Percentiles rank a stretch among this genome's conserved stretches.
Conservation (phyloP, 371 early-diverging fungal genomes). For the Lichtheimia corymbifera region DNA sequence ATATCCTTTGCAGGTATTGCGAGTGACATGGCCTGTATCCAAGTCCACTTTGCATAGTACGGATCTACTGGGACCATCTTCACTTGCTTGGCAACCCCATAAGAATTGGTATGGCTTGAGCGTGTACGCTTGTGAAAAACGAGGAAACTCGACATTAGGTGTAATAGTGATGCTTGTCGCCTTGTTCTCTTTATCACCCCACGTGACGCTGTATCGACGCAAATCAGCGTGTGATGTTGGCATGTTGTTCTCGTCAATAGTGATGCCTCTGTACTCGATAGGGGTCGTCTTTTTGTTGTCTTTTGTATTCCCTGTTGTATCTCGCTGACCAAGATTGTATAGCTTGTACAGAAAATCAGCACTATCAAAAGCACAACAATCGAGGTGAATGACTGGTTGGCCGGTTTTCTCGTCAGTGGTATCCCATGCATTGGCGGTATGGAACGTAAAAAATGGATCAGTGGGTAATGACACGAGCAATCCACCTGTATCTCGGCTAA, state of each 20-base stretch:
- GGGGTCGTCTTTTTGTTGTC: conserved; percentile 9
- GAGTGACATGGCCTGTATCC: conserved; percentile 13
- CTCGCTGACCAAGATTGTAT: conserved; percentile 21
- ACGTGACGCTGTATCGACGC: conserved; percentile 22
- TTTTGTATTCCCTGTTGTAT: conserved; percentile 12
- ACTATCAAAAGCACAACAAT: conserved; percentile 29
- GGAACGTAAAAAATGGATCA: conserved; percentile 55
- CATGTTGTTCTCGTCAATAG: neutral
- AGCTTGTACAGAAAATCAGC: conserved; percentile 37
- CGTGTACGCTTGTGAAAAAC: conserved; percentile 15
- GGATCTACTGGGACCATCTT: conserved; percentile 25
- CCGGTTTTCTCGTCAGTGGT: conserved; percentile 26
- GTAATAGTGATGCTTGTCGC: conserved; percentile 21
- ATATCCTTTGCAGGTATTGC: conserved; percentile 30
- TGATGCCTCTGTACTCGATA: conserved; percentile 20
- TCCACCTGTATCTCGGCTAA: conserved; percentile 35
- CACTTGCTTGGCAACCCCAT: conserved; percentile 45
- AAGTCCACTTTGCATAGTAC: conserved; percentile 48
- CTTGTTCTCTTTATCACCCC: conserved; percentile 17
- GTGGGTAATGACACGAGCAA: conserved; percentile 52
- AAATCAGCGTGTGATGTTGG: conserved; percentile 28
- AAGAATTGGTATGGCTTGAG: conserved; percentile 40
- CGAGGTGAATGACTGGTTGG: conserved; percentile 27
- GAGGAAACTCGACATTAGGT: conserved; percentile 53
- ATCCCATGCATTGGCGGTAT: conserved; percentile 56